These are phyloP conservation scores for Phyllostachys edulis DNA, from an alignment of 176 grass and related monocot species.

Conservation along the genomic window DNA sequence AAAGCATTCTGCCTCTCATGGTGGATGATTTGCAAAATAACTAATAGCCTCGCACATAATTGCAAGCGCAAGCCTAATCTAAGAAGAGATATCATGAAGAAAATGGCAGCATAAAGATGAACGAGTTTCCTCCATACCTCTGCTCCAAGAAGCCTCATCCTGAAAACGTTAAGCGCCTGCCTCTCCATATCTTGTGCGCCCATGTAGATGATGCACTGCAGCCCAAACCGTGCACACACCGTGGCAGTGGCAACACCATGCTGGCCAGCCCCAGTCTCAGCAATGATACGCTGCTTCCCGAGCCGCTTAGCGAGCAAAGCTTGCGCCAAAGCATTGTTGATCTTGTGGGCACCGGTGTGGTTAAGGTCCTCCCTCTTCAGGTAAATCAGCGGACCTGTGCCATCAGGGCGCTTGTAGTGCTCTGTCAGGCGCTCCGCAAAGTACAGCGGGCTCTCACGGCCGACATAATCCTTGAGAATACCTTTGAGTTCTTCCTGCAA, in stretches of 20 bases:
- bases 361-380: slow-evolving; percentile 98
- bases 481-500: slow-evolving; percentile 72
- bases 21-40: neutral
- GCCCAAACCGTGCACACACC: slow-evolving; percentile 80
- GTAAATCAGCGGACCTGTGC: slow-evolving; percentile 69
- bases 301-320: slow-evolving; percentile 80
- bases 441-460: slow-evolving; percentile 91
- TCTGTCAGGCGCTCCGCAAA: slow-evolving; percentile 88
- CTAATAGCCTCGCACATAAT: neutral
- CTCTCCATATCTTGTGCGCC: slow-evolving; percentile 99
- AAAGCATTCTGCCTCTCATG: neutral
- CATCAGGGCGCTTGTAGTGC: slow-evolving; percentile 64
- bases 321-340: slow-evolving; percentile 92
- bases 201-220: slow-evolving; percentile 92
- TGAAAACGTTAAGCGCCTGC: slow-evolving; percentile 89
- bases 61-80: neutral
- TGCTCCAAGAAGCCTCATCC: slow-evolving; percentile 96
- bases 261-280: slow-evolving; percentile 89
- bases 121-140: slow-evolving; percentile 47
- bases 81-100: neutral
- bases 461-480: slow-evolving; percentile 89
- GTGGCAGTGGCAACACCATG: slow-evolving; percentile 94
- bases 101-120: neutral
- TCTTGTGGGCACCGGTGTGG: slow-evolving; percentile 97
- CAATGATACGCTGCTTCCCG: slow-evolving; percentile 92